phyloP scores from a whole-genome alignment of 768 basidiomycete species.

The Calocera viscosa region DNA sequence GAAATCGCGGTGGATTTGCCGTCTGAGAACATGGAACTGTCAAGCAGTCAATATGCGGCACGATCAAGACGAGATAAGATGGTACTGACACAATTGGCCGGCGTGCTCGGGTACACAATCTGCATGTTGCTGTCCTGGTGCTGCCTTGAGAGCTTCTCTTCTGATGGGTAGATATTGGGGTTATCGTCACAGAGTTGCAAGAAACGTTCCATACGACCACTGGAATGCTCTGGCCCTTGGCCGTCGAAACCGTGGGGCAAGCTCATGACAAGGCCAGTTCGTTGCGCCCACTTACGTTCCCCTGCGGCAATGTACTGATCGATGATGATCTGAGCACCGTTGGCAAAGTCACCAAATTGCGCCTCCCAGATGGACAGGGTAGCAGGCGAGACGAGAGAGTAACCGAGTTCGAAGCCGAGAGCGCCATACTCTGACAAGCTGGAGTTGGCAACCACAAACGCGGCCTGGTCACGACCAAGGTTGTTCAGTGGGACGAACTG shows the following conservation, averaged over 20 bases:
- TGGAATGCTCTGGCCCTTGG: conserved; percentile 96
- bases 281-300: conserved; percentile 94
- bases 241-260: conserved; percentile 96
- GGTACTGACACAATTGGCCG: conserved; percentile 61
- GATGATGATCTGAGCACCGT: conserved; percentile 95
- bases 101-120: conserved; percentile 92
- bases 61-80: neutral
- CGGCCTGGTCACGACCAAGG: conserved; percentile 76
- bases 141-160: conserved; percentile 82
- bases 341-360: conserved; percentile 96
- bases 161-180: conserved; percentile 76
- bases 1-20: conserved; percentile 96
- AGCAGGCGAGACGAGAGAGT: conserved; percentile 95
- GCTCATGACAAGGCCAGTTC: conserved; percentile 76
- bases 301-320: conserved; percentile 98
- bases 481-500: conserved; percentile 85
- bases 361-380: conserved; percentile 95
- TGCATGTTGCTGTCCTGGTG: conserved; percentile 99
- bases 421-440: conserved; percentile 89
- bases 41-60: neutral
- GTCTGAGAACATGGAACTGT: conserved; percentile 83
- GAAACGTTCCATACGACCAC: conserved; percentile 89
- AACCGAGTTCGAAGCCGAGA: conserved; percentile 95
- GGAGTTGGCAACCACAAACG: conserved; percentile 92
- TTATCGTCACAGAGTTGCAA: conserved; percentile 97